phyloP scores from a whole-genome alignment of 129 eudicot species.

The Flaveria linearis region DNA sequence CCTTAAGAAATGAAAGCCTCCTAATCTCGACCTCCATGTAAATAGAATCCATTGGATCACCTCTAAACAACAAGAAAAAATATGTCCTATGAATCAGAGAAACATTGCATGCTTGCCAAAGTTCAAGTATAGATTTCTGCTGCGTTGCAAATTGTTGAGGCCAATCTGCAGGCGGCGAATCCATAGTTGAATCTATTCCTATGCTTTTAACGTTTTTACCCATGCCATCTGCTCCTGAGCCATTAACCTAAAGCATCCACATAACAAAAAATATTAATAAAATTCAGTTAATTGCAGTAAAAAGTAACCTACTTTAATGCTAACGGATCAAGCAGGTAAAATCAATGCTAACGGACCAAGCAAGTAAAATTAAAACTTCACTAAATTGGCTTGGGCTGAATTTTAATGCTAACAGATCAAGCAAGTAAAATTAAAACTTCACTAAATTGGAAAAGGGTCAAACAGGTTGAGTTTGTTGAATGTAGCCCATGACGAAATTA shows the following conservation, averaged over 20 bases:
- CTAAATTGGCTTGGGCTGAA: neutral
- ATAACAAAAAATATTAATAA: constrained; percentile 9
- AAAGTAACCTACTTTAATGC: neutral
- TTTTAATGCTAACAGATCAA: neutral
- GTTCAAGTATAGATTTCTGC: constrained; percentile 68
- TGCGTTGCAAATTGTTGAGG: constrained; percentile 66
- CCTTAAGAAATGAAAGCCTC: constrained; percentile 85
- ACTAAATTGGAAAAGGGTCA: neutral
- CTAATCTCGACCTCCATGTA: constrained; percentile 94
- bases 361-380: neutral
- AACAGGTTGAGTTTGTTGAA: neutral
- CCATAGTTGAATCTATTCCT: constrained; percentile 63
- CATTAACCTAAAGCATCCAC: constrained; percentile 41
- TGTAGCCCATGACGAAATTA: neutral
- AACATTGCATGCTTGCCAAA: constrained; percentile 83
- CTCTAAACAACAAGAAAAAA: constrained; percentile 86
- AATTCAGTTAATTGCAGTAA: neutral
- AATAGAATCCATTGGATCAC: constrained; percentile 86
- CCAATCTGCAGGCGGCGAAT: constrained; percentile 52
- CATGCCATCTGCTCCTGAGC: constrained; percentile 36
- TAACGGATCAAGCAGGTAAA: neutral
- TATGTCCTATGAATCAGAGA: constrained; percentile 95
- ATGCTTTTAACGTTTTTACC: constrained; percentile 55
- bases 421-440: neutral
- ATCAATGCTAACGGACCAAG: neutral